Evolutionary conservation across 2,329 filamentous ascomycete genomes (phyloP).

Genomic region (Tolypocladium endophyticum): DNA sequence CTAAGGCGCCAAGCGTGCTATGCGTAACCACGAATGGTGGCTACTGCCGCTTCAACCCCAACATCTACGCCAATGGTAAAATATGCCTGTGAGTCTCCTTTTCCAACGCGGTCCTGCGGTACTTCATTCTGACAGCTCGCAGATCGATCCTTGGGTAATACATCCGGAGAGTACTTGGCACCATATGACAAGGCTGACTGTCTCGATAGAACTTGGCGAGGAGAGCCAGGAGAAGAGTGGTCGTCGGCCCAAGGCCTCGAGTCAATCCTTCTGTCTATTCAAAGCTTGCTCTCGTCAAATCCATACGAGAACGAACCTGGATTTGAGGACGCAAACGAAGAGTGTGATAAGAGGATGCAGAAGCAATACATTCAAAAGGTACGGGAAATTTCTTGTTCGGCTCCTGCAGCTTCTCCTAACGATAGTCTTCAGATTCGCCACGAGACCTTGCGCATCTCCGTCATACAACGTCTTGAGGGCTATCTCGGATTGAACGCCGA

Average conservation of each 20-base stretch:
- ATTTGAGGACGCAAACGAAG: conserved; percentile 64
- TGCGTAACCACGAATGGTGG: conserved; percentile 84
- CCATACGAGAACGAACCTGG: conserved; percentile 96
- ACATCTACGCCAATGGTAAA: conserved; percentile 85
- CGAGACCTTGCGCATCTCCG: conserved; percentile 75
- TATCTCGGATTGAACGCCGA: conserved; percentile 56
- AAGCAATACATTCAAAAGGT: conserved; percentile 73
- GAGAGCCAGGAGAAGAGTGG: conserved; percentile 87
- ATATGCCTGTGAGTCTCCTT: conserved; percentile 69
- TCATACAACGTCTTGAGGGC: conserved; percentile 76
- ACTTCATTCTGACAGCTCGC: neutral
- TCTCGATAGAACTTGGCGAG: conserved; percentile 73
- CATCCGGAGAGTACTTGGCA: neutral
- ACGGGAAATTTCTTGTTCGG: conserved; percentile 3
- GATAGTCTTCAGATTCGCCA: conserved; percentile 61
- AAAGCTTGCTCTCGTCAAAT: conserved; percentile 88
- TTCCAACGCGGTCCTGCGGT: neutral
- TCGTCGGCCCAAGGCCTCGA: conserved; percentile 92
- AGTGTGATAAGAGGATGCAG: conserved; percentile 62
- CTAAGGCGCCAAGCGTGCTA: conserved; percentile 49
- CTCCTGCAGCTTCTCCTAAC: conserved; percentile 1
- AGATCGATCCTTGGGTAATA: conserved; percentile 77
- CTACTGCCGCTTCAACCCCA: conserved; percentile 85
- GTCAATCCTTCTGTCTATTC: conserved; percentile 88
- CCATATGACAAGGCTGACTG: neutral